Base-by-base conservation (phyloP, 768 basidiomycete genomes). In the Pulveroboletus frians region DNA sequence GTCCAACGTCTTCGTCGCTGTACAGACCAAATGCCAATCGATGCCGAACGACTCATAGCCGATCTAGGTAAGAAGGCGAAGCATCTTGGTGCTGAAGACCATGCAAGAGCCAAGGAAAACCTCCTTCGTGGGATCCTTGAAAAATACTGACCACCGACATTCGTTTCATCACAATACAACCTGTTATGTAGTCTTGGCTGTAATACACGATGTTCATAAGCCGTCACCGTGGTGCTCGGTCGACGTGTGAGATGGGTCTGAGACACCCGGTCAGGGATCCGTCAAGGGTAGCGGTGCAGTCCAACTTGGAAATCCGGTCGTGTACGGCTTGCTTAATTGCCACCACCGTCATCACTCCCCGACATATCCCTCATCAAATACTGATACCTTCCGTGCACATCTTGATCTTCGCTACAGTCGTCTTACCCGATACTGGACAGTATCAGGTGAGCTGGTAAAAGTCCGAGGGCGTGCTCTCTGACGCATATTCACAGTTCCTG, bases 21-120 rank as follows among this genome's bases (percentile, higher is more conserved):
- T 21, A 54, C 80, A 29, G 70, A 74, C 51, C 72, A 69, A 18
- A 57, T 77, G n/a, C 80, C 82, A 5, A 70, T 59, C 27, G 73
- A 74, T 39, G 63, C 79, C 29, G 84, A 85, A 57, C 72, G 73
- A 37, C 71, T 72, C 8, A 76, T 84, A 42, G 65, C 72, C 2
- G 63, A 59, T 11, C 66, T 81, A 8, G 84, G 87, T 52, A 82
- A 79, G 63, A 75, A 76, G 50, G 67, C 69, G 52, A 80, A 76
- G 52, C 66, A 67, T 13, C 56, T 69, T 14, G 58, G 64, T 15
- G 66, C 62, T 43, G 52, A 69, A 34, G 68, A 69, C 36, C 57
- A 66, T 29, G 61, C 60, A 46, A 69, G 52, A 42, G 66, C 66
- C 37, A 68, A 69, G 29, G 66, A 68, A 50, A 69, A 54, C 46